A percentile compares a stretch with the other conserved stretches of the same genome.
Conservation (phyloP, 352 stramenopile genomes). For the Phytophthora citricola region DNA sequence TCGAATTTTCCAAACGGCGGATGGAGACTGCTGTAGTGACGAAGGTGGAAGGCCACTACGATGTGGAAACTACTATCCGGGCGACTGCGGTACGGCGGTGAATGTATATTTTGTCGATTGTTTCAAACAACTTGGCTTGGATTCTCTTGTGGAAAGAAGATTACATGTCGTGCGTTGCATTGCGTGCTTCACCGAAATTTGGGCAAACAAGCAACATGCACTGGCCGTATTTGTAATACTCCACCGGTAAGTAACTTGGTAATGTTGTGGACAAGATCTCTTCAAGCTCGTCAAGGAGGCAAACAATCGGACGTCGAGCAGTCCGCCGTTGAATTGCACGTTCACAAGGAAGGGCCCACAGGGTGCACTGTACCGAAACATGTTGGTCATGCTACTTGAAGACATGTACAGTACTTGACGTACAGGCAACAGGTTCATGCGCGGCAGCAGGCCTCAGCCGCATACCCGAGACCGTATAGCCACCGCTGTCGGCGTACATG, state of each 20-base stretch:
- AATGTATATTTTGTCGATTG: slow-evolving; percentile 18
- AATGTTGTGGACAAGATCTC: slow-evolving; percentile 18
- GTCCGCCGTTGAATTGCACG: slow-evolving; percentile 18
- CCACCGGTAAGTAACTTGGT: slow-evolving; percentile 19
- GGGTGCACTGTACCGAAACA: slow-evolving; percentile 2
- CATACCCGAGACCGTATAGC: not conserved
- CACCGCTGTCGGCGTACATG: too few relatives aligned
- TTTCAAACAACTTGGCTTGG: not conserved
- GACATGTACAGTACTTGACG: slow-evolving; percentile 6
- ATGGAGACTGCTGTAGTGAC: slow-evolving; percentile 43
- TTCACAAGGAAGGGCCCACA: slow-evolving; percentile 23
- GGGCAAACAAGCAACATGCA: slow-evolving; percentile 9
- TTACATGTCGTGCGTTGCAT: slow-evolving; percentile 9
- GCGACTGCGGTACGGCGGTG: slow-evolving; percentile 21
- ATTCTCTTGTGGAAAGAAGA: not conserved
- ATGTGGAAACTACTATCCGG: slow-evolving; percentile 34
- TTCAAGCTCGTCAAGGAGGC: slow-evolving; percentile 7
- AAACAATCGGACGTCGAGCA: slow-evolving; percentile 24
- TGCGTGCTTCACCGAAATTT: slow-evolving; percentile 29
- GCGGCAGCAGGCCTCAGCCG: not conserved
- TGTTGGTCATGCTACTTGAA: slow-evolving; percentile 8
- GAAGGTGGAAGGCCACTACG: slow-evolving; percentile 33
- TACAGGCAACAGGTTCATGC: not conserved
- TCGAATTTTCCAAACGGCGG: slow-evolving; percentile 73
- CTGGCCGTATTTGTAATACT: too few relatives aligned